Base-by-base conservation (phyloP, 495 filamentous ascomycete species). In the Aspergillus haitiensis region DNA sequence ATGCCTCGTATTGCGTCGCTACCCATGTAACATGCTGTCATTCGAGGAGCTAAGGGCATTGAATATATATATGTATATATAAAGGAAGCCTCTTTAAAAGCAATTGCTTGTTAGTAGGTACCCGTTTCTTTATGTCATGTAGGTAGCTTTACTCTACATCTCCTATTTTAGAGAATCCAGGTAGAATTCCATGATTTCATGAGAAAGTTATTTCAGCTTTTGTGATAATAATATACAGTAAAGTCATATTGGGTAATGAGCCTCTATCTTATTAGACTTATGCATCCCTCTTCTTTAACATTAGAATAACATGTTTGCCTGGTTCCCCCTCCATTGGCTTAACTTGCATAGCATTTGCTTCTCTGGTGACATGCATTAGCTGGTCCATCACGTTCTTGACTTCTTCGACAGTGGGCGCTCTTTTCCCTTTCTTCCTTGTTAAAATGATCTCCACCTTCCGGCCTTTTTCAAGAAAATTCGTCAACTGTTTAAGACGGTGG, bases 381-480 rank as follows among this genome's bases (percentile, higher is more conserved):
- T 63, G 67, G 36, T 76, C 72, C 63, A 77, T 72, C 35, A 81
- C 58, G 31, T 73, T 63, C 52, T 76, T 72, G 57, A 77, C 70
- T 55, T 80, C 78, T 10, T 78, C 75, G 35, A 71, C 67, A 1
- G 70, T 80, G 1, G 78, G 70, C 1, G 64, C 46, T 21, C 76
- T 67, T 61, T 80, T 81, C 45, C 69, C 65, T 64, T 68, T 75
- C 63, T 81, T 81, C 57, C 64, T 68, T 15, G 78, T 78, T 55
- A 93, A 59, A 49, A 84, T 49, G 11, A 92, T 60, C 64, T 89
- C 82, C 37, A 93, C 88, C 65, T 70, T 80, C 36, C 74, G 66
- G 3, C 88, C 88, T 63, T 89, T 86, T 7, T 69, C 69, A 61
- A 93, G 62, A 60, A 92, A 93, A 47, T 63, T 73, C 51, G 72